Evolutionary conservation across 768 basidiomycete genomes (phyloP), one percentile per base, ranked within the genome.

Genomic region (Lactifluus volemus): DNA sequence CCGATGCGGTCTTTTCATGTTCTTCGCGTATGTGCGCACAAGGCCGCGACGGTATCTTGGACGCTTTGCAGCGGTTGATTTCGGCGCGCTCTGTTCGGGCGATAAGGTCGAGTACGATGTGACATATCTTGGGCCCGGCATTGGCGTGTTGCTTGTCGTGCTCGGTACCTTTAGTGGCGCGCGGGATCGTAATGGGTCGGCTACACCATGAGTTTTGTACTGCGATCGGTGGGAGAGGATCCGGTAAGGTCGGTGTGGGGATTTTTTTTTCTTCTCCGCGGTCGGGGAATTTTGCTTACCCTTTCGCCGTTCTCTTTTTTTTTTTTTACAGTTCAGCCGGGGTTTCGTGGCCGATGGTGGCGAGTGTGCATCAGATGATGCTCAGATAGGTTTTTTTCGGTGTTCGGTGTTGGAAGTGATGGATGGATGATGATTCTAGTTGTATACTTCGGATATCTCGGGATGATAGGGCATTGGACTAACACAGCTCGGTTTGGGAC

Each of bases 1-100:
- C 36, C 9, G 47, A 64, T 21, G 63, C 63, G 7, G 2, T 19
- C 3, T 64, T 64, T n/a, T 64, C 63, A 32, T 64, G 63, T 45
- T 19, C 49, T 41, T 41, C 55, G 29, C 51, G 50, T 8, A 49
- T 64, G 34, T 45, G 41, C n/a, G 45, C 60, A 32, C 51, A 49
- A 45, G 55, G 63, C 38, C 55, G 60, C 6, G 60, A 56, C 2
- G 25, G 7, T 17, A 38, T 63, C n/a, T 2, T 49, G 11, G 30
- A 51, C 4, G 50, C 60, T 25, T 34, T 64, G 30, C 25, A 34
- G 36, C 25, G 17, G 1, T 38, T 64, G 39, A 47, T 4, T 25
- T 2, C n/a, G 63, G 30, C 34, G 14, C 49, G 19, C 55, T 64
- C 9, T 63, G 50, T 25, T 57, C 53, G 3, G 42, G 32, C 3